Base-by-base conservation (phyloP, 805 yeast species). In the Sungouiella blattae region DNA sequence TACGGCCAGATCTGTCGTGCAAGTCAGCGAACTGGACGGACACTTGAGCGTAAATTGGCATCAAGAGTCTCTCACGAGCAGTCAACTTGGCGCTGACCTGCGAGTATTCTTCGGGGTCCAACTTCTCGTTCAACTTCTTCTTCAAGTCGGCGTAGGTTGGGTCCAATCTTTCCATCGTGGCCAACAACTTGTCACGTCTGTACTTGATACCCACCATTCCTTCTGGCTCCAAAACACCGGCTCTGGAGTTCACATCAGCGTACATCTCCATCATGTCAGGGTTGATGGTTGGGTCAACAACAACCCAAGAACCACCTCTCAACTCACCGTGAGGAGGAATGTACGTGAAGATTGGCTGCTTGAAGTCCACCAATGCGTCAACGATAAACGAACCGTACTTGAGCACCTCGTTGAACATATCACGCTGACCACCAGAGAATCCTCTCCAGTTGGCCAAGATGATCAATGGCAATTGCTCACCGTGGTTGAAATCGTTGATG, bases 271-370 rank as follows among this genome's bases (percentile, higher is more conserved):
- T 94, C 86, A 87, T 87, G 44, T 89, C 97, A 30, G 84, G 65
- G 64, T 94, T 93, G 69, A 93, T 93, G 33, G 97, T 87, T 46
- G 98, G 97, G 66, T 93, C 99, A 59, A 93, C 96, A 50, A 93
- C 99, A 37, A 94, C 99, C 99, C 99, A 93, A 17, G 98, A 91
- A 62, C 99, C 99, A 73, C 99, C 99, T 77, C 99, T 85, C 50
- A 93, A 76, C 67, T 93, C 99, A 62, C 98, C 98, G 49, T 84
- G 79, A 40, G 99, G 99, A 34, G 99, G 98, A 62, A 93, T 91
- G 67, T 93, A 93, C 17, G 93, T 87, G 69, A 93, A 83, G 48
- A 93, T 84, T 41, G 99, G 99, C 66, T 93, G 98, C 62, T 87
- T 87, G 77, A 82, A 93, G 53, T 81, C 96, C 48, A 87, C 95